A percentile compares a stretch with the other conserved stretches of the same genome.
Evolutionary conservation across 768 basidiomycete species (phyloP).

Genomic region (Naganishia randhawae): DNA sequence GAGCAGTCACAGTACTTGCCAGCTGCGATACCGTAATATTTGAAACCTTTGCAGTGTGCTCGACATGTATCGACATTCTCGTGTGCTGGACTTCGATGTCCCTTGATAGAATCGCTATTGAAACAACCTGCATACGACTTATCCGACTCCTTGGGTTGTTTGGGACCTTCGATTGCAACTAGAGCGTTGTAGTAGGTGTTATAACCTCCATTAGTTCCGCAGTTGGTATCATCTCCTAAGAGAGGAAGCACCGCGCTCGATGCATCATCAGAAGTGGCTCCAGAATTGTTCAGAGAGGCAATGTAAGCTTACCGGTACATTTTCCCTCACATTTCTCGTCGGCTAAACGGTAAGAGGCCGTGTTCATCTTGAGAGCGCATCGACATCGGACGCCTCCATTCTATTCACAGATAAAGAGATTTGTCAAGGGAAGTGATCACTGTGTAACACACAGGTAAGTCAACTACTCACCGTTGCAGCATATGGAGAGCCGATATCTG

Average conservation of each 20-base stretch:
- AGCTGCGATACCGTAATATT: conserved; percentile 20
- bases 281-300: not conserved
- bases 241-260: not conserved
- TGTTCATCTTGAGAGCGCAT: conserved; percentile 17
- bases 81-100: not conserved
- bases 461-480: not conserved
- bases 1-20: conserved; percentile 20
- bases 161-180: conserved; percentile 9
- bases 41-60: conserved; percentile 17
- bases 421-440: not conserved
- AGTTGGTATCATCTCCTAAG: conserved; percentile 16
- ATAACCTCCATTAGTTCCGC: conserved; percentile 9
- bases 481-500: conserved; percentile 21
- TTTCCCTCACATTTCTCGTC: conserved; percentile 13
- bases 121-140: conserved; percentile 23
- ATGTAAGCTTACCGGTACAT: conserved; percentile 11
- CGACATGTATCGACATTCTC: conserved; percentile 21
- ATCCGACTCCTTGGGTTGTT: conserved; percentile 21
- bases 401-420: not conserved
- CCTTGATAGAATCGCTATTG: not conserved
- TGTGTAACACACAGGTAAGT: not conserved
- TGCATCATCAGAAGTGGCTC: not conserved
- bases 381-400: not conserved
- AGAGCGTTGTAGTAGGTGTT: conserved; percentile 10
- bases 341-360: not conserved